Evolutionary conservation across 768 basidiomycete genomes (phyloP).

Genomic region (Rhizopogon vesiculosus): DNA sequence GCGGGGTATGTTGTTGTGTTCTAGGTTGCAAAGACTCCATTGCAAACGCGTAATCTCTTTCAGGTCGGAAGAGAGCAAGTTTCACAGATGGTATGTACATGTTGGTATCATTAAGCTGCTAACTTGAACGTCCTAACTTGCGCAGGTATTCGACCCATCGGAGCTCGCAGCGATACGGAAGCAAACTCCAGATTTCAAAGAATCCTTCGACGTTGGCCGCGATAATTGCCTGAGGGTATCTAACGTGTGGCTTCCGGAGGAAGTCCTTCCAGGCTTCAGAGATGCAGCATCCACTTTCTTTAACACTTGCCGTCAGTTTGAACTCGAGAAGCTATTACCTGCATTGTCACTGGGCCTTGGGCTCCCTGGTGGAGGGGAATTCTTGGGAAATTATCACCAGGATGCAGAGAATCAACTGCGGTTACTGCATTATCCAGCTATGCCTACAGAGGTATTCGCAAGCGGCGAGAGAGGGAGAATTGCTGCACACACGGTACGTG

Average conservation of each 20-base stretch:
- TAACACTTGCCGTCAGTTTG: conserved; percentile 34
- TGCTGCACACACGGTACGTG: conserved; percentile 26
- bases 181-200: conserved; percentile 39
- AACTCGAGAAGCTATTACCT: conserved; percentile 32
- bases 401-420: conserved; percentile 49
- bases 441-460: conserved; percentile 19
- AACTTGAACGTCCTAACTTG: not conserved
- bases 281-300: conserved; percentile 49
- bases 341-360: conserved; percentile 46
- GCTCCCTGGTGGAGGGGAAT: conserved; percentile 33
- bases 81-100: conserved; percentile 15
- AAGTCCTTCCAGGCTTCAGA: conserved; percentile 47
- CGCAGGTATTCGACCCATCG: conserved; percentile 27
- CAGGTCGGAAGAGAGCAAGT: conserved; percentile 40
- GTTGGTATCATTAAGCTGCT: not conserved
- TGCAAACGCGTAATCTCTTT: not conserved
- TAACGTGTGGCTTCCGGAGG: conserved; percentile 56
- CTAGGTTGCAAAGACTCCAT: not conserved
- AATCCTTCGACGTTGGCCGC: conserved; percentile 52
- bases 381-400: conserved; percentile 39
- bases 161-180: conserved; percentile 24
- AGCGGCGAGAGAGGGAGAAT: conserved; percentile 28
- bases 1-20: conserved; percentile 10
- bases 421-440: conserved; percentile 51
- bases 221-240: conserved; percentile 36